Percentiles rank a stretch among this genome's conserved stretches.
Conservation (phyloP, 768 basidiomycete species). For the Fomitopsis pulvina region DNA sequence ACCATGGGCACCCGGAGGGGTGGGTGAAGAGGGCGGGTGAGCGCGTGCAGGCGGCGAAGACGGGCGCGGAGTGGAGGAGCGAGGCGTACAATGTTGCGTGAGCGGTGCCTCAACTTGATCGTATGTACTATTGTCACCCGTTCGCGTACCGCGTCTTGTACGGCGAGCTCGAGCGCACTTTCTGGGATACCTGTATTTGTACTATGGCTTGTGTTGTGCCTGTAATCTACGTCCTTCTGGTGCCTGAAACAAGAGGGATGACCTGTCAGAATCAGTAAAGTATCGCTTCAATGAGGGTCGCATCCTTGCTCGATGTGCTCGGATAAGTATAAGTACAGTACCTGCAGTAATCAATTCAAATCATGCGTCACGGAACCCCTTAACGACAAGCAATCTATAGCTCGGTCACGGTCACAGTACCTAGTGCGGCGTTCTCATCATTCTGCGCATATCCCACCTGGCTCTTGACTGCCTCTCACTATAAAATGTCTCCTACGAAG, state of each 20-base stretch:
- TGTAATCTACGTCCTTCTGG: neutral
- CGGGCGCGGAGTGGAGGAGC: slow-evolving; percentile 47
- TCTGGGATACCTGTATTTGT: neutral
- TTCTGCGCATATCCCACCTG: neutral
- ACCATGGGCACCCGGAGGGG: slow-evolving; percentile 58
- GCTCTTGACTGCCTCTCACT: neutral
- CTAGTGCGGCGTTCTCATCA: neutral
- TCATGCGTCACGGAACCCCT: too few relatives aligned
- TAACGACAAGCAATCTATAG: too few relatives aligned
- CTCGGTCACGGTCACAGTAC: neutral
- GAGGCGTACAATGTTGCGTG: slow-evolving; percentile 28
- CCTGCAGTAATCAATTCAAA: neutral
- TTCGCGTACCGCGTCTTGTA: neutral
- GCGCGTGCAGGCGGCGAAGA: slow-evolving; percentile 33
- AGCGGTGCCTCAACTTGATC: neutral
- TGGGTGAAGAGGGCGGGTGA: slow-evolving; percentile 60
- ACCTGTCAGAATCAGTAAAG: too few relatives aligned
- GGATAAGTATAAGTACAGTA: neutral
- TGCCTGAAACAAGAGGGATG: too few relatives aligned
- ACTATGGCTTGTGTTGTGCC: neutral
- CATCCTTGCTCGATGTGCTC: neutral
- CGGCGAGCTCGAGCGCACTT: neutral
- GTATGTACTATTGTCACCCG: neutral
- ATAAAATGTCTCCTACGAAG: neutral
- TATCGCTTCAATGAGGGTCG: too few relatives aligned